Evolutionary conservation across 306 rosid genomes (phyloP).

Genomic region (Medicago arabica): DNA sequence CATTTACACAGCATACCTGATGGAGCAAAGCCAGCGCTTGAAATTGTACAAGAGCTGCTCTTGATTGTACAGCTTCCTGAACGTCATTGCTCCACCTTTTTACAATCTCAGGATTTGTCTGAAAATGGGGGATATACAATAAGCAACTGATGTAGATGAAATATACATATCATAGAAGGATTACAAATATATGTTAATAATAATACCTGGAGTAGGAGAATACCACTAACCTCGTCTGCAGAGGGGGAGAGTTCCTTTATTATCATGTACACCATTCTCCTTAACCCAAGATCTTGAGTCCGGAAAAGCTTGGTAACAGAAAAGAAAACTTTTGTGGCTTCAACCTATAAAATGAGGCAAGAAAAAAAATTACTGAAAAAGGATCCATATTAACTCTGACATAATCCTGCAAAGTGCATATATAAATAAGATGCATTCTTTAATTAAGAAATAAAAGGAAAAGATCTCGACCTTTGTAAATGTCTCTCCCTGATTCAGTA

Average conservation of each 20-base stretch:
- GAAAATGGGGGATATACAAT: constrained; percentile 36
- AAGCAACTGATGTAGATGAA: constrained; percentile 22
- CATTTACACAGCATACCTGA: constrained; percentile 67
- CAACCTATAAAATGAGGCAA: constrained; percentile 58
- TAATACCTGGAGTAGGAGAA: constrained; percentile 99
- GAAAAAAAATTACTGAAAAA: constrained; percentile 36
- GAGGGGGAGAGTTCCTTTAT: constrained; percentile 97
- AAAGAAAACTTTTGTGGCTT: constrained; percentile 99
- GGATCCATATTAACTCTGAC: too few relatives aligned
- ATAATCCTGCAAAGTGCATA: too few relatives aligned
- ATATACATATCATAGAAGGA: constrained; percentile 2
- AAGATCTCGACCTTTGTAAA: constrained; percentile 79
- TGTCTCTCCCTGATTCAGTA: constrained; percentile 90
- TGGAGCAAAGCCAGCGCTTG: constrained; percentile 95
- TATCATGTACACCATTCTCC: constrained; percentile 98
- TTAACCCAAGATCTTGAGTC: constrained; percentile 89
- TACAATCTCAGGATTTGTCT: constrained; percentile 98
- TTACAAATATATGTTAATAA: background rate
- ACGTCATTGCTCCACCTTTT: constrained; percentile 99
- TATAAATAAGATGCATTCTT: constrained; percentile 32
- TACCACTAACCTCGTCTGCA: constrained; percentile 98
- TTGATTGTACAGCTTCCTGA: constrained; percentile 99
- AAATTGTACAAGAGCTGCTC: constrained; percentile 98
- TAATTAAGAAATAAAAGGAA: constrained; percentile 1
- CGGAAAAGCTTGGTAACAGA: constrained; percentile 96